Percentiles rank a stretch among this genome's conserved stretches.
phyloP scores from a whole-genome alignment of 2,329 filamentous ascomycete species.

The Pseudofabraea citricarpa region DNA sequence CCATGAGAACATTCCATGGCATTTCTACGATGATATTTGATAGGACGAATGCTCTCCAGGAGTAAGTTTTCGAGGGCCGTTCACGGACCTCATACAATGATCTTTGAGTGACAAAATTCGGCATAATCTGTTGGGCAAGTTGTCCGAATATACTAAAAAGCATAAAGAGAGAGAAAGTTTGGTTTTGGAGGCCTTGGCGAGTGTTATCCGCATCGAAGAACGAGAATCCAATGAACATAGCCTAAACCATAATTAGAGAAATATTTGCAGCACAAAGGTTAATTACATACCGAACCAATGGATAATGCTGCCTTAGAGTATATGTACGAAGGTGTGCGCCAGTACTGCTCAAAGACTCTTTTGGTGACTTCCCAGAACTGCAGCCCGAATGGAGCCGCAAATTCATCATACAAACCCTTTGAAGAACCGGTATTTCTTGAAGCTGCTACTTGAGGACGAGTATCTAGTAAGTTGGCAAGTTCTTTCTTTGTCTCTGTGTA shows the following conservation, averaged over 20 bases:
- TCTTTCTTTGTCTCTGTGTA: neutral
- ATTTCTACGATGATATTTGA: constrained; percentile 77
- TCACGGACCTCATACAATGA: constrained; percentile 64
- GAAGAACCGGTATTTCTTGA: neutral
- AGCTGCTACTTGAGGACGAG: neutral
- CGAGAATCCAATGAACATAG: constrained; percentile 62
- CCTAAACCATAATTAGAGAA: constrained; percentile 21
- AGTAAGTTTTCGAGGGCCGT: constrained; percentile 71
- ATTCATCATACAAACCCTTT: constrained; percentile 42
- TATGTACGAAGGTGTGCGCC: constrained; percentile 69
- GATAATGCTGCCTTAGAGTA: constrained; percentile 59
- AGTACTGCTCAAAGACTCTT: constrained; percentile 70
- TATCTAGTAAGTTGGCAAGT: neutral
- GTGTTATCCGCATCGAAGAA: constrained; percentile 58
- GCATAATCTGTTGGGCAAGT: constrained; percentile 15
- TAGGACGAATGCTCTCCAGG: constrained; percentile 58
- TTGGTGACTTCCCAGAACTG: constrained; percentile 61
- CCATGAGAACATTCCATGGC: constrained; percentile 73
- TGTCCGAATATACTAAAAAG: constrained; percentile 68
- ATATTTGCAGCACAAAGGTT: neutral
- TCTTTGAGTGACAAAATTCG: constrained; percentile 28
- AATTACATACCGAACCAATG: constrained; percentile 32
- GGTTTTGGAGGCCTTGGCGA: constrained; percentile 59
- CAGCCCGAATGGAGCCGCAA: constrained; percentile 64
- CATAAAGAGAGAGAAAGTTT: constrained; percentile 72